Evolutionary conservation across 495 filamentous ascomycete species (phyloP).

Genomic region (Zalerion maritima): DNA sequence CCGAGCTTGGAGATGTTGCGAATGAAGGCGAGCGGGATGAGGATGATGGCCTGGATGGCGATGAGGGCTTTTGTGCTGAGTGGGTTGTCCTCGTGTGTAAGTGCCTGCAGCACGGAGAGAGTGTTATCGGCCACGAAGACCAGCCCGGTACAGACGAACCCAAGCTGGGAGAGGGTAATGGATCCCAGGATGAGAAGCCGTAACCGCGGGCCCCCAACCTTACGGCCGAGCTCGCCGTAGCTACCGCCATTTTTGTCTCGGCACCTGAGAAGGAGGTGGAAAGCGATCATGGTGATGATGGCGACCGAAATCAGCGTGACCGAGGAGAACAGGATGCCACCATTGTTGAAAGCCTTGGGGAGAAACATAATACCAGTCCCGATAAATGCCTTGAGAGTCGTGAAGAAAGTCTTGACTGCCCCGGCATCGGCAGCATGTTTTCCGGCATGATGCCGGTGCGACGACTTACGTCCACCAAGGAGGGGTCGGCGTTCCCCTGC

Average conservation of each 20-base stretch:
- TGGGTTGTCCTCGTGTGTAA: slow-evolving; percentile 22
- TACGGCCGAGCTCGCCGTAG: slow-evolving; percentile 47
- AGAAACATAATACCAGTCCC: slow-evolving; percentile 57
- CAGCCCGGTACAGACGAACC: slow-evolving; percentile 51
- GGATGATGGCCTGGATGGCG: slow-evolving; percentile 36
- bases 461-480: slow-evolving; percentile 33
- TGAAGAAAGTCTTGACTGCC: slow-evolving; percentile 52
- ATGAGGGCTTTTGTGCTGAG: slow-evolving; percentile 35
- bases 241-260: slow-evolving; percentile 37
- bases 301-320: slow-evolving; percentile 42
- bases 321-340: slow-evolving; percentile 50
- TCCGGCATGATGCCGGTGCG: too few relatives aligned
- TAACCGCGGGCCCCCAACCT: slow-evolving; percentile 36
- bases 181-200: slow-evolving; percentile 39
- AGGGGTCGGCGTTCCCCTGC: slow-evolving; percentile 38
- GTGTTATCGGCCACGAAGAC: slow-evolving; percentile 55
- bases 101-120: slow-evolving; percentile 39
- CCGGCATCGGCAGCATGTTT: slow-evolving; percentile 43
- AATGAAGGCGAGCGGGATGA: slow-evolving; percentile 46
- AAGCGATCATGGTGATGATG: slow-evolving; percentile 40
- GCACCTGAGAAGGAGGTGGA: slow-evolving; percentile 46
- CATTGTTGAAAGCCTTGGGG: slow-evolving; percentile 53
- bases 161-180: slow-evolving; percentile 51
- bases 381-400: slow-evolving; percentile 49
- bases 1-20: slow-evolving; percentile 52